A percentile compares a stretch with the other conserved stretches of the same genome.
Conservation (phyloP, 176 grass and related monocot species). For the Themeda triandra region DNA sequence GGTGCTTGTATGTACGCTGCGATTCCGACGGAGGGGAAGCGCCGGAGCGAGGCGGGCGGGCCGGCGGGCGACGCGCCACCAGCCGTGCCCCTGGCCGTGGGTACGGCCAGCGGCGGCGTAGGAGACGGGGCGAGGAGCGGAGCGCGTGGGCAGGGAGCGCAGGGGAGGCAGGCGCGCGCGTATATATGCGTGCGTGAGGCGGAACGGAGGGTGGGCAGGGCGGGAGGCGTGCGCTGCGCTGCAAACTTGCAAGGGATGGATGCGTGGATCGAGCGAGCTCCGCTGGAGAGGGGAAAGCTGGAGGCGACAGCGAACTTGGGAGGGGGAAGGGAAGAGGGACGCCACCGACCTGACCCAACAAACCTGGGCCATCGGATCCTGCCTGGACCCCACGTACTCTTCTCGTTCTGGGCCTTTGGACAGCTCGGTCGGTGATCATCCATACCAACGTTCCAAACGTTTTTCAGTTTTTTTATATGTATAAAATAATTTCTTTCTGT, state of each 20-base stretch:
- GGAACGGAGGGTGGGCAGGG: constrained; percentile 14
- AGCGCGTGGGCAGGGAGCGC: too few species aligned
- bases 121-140: background rate
- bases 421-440: too few species aligned
- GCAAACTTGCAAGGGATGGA: background rate
- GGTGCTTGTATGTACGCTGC: background rate
- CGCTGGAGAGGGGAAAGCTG: background rate
- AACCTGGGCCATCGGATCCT: background rate
- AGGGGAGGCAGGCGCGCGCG: background rate
- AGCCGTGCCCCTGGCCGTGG: background rate
- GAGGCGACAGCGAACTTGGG: background rate
- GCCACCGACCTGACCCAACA: background rate
- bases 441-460: too few species aligned
- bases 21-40: background rate
- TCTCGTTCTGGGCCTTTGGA: too few species aligned
- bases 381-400: too few species aligned
- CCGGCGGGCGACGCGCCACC: background rate
- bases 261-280: background rate
- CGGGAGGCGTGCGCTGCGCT: constrained; percentile 31
- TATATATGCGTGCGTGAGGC: background rate
- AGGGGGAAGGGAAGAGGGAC: background rate
- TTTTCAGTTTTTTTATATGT: too few species aligned
- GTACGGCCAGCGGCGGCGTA: background rate
- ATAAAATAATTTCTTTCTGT: too few species aligned
- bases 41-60: too few species aligned